Base-by-base conservation (phyloP, 257 asterid species). In the Solanum okadae region DNA sequence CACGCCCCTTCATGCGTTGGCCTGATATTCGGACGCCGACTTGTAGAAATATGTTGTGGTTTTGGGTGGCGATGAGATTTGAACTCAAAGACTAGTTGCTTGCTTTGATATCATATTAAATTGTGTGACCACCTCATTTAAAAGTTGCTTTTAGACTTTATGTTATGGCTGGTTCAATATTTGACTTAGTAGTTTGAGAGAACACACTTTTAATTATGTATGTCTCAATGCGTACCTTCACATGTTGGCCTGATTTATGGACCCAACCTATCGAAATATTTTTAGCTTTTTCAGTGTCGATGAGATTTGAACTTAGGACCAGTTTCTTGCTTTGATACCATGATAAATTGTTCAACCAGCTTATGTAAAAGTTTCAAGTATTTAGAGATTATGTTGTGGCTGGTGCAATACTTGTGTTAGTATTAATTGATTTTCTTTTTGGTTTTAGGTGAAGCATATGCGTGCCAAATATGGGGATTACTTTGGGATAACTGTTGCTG, bases 401-500 rank as follows among this genome's bases (percentile, higher is more conserved):
- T 42, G 56, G 79, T 38, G 37, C 68, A 65, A 79, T 77, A 44
- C 75, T 82, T 68, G 87, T 46, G 70, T 46, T 81, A 2, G 42
- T 81, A 27, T 61, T 72, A 81, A 22, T 70, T 87, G 76, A 81
- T 81, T 46, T 81, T 65, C 25, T 49, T 85, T 88, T 42, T 76
- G 84, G 79, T 87, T 27, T 89, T 91, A 97, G 99, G 99, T 97
- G 92, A 93, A 92, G 92, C 99, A 97, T 89, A 96, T 97, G 38
- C 93, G 98, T 71, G 76, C 98, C 59, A 85, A 94, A 20, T 96
- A 97, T 79, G 95, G 94, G 7, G 98, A 97, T 86, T 97, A 95
- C 92, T 97, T 97, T 93, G 99, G 99, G 88, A 94, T 97, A 88
- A 96, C 99, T 16, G 98, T 97, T 91, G 98, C 99, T 15, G 99